Evolutionary conservation across 1,139 yeast species (phyloP).

Genomic region (Candida tetrigidarum): DNA sequence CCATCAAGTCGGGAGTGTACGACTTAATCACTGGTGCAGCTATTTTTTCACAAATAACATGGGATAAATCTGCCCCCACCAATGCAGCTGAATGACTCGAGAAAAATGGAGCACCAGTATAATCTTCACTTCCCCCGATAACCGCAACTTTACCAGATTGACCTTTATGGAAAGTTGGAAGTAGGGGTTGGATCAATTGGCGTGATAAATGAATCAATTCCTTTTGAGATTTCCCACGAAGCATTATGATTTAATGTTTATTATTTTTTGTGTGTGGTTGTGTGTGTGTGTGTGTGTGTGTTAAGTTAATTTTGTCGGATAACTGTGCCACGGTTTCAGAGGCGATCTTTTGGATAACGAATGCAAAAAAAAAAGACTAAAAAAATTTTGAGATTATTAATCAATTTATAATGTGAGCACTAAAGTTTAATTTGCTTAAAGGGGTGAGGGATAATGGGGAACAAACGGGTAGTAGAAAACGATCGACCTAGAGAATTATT

Average conservation of each 20-base stretch:
- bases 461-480: too few species aligned
- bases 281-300: too few species aligned
- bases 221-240: conserved; percentile 38
- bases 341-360: not conserved
- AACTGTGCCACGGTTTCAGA: not conserved
- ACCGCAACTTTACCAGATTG: conserved; percentile 90
- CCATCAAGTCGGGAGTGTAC: conserved; percentile 94
- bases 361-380: not conserved
- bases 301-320: not conserved
- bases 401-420: not conserved
- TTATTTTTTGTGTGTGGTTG: not conserved
- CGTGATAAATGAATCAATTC: conserved; percentile 55
- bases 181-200: conserved; percentile 74
- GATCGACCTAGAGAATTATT: too few species aligned
- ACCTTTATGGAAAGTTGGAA: conserved; percentile 80
- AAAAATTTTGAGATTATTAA: conserved; percentile 4
- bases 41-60: conserved; percentile 75
- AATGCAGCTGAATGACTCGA: conserved; percentile 83
- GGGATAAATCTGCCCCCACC: conserved; percentile 89
- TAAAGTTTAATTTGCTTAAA: not conserved
- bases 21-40: conserved; percentile 86
- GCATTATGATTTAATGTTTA: conserved; percentile 23
- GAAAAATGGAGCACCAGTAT: conserved; percentile 96
- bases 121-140: conserved; percentile 93
- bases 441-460: not conserved